phyloP scores from a whole-genome alignment of 352 stramenopile genomes.

The Pythium periplocum region DNA sequence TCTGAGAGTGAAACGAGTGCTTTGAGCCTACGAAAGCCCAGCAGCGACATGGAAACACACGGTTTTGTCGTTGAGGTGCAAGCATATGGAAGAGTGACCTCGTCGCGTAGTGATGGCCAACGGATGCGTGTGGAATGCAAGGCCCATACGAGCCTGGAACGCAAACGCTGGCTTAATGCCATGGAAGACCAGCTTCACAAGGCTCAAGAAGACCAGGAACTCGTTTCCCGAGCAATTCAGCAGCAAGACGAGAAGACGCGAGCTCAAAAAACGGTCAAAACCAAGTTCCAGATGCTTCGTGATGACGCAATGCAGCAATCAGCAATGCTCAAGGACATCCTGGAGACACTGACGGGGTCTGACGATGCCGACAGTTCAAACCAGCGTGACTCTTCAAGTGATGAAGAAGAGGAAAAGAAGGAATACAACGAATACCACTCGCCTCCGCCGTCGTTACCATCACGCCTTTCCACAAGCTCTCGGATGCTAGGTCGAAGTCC shows the following conservation, averaged over 20 bases:
- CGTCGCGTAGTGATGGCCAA: constrained; percentile 9
- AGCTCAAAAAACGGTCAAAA: constrained; percentile 37
- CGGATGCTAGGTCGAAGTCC: constrained; percentile 28
- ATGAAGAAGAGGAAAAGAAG: background rate
- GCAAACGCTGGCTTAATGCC: constrained; percentile 64
- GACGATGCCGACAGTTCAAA: constrained; percentile 23
- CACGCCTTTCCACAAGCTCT: background rate
- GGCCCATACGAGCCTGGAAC: constrained; percentile 53
- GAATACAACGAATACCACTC: background rate
- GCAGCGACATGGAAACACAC: constrained; percentile 17
- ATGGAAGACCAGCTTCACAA: constrained; percentile 46
- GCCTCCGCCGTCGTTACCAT: too few species aligned
- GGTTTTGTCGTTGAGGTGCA: constrained; percentile 21
- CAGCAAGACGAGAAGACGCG: constrained; percentile 32
- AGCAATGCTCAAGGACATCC: constrained; percentile 34
- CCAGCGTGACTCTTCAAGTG: constrained; percentile 8
- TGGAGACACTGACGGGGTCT: constrained; percentile 24
- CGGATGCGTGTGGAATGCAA: constrained; percentile 35
- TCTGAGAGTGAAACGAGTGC: background rate
- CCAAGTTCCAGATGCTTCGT: constrained; percentile 43
- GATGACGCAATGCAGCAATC: constrained; percentile 44
- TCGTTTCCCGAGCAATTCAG: constrained; percentile 31
- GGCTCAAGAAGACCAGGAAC: constrained; percentile 23
- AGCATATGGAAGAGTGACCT: background rate
- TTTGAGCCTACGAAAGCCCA: background rate